Base-by-base conservation (phyloP, 2,329 filamentous ascomycete genomes). In the Neofusicoccum sp. region DNA sequence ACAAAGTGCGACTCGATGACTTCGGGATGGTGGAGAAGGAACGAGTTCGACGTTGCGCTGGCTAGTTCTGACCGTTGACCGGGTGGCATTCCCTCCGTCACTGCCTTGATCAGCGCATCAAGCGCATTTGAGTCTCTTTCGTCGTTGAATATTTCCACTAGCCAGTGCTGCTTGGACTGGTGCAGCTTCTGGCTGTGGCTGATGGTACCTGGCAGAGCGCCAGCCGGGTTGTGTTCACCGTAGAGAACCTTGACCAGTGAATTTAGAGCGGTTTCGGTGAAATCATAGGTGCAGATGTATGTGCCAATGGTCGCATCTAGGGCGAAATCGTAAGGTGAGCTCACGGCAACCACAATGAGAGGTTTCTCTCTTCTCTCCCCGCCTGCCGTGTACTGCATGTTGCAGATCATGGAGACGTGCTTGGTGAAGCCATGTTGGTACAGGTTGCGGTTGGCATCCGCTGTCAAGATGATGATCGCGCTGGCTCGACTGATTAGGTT, bases 391-490 rank as follows among this genome's bases (percentile, higher is more conserved):
- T 80, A 82, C 63, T 92, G 84, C 86, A 93, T 90, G 28, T 91
- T 92, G 77, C 93, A 97, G 78, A 97, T 94, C 89, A 96, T 95
- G 11, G 93, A 90, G 7, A 97, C 91, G 68, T 98, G 94, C 74
- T 97, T 98, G 1, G 94, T 94, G 73, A 98, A 98, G 0, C 93
- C 93, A 56, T 92, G 88, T 74, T 98, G 94, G 72, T 97, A 98
- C 12, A 96, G 80, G 72, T 98, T 97, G 44, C 93, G 85, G 73
- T 97, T 97, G 0, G 93, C 93, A 77, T 98, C 94, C 8, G 94
- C 94, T 0, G 94, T 97, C 36, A 97, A 85, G 56, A 97, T 89
- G 66, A 98, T 90, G 66, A 97, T 92, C 3, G 91, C 92, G 58
- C 90, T 92, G 9, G 93, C 93, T 69, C 93, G 85, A 67, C 93